Evolutionary conservation across 257 asterid genomes (phyloP).

Genomic region (Ilex aquifolium): DNA sequence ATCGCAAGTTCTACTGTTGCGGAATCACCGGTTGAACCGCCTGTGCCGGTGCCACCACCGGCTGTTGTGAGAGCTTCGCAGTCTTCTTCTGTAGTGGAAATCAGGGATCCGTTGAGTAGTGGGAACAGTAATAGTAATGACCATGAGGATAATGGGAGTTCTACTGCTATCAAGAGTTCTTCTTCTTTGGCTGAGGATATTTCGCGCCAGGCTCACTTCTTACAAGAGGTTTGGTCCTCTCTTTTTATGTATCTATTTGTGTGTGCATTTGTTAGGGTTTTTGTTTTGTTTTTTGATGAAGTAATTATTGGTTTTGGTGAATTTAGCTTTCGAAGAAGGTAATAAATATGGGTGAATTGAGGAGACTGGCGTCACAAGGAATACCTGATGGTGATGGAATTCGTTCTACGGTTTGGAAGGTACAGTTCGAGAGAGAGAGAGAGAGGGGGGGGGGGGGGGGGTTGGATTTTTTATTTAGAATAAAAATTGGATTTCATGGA

Average conservation of each 20-base stretch:
- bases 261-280: background rate
- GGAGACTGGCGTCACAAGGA: constrained; percentile 83
- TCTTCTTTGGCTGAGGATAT: constrained; percentile 36
- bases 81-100: constrained; percentile 25
- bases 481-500: too few species aligned
- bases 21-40: constrained; percentile 13
- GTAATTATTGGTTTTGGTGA: constrained; percentile 10
- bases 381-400: constrained; percentile 85
- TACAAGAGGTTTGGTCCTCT: constrained; percentile 49
- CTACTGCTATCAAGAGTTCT: constrained; percentile 11
- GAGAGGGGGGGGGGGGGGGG: background rate
- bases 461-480: too few species aligned
- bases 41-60: constrained; percentile 34
- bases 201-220: constrained; percentile 61
- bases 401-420: constrained; percentile 94
- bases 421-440: constrained; percentile 9
- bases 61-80: constrained; percentile 24
- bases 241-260: background rate
- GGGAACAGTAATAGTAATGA: constrained; percentile 19
- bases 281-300: constrained; percentile 7
- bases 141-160: constrained; percentile 46
- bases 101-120: constrained; percentile 51
- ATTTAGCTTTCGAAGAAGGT: constrained; percentile 72
- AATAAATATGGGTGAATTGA: constrained; percentile 68
- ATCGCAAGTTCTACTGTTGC: background rate